Base-by-base conservation (phyloP, 176 grass and related monocot genomes). In the Eleusine indica region DNA sequence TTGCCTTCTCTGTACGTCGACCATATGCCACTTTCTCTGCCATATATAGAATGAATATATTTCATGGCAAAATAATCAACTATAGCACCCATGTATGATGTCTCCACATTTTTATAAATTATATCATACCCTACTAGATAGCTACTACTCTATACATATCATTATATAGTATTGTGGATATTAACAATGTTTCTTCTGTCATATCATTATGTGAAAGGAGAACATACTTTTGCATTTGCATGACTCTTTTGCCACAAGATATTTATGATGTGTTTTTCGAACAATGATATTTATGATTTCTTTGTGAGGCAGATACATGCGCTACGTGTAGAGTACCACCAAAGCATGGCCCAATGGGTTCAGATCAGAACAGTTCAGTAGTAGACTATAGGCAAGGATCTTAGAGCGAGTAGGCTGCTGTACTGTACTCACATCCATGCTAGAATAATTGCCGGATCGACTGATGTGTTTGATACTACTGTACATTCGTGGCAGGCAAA, bases 281-380 rank as follows among this genome's bases (percentile, higher is more conserved):
- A 5, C 52, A 19, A 56, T 56, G 15, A 62, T 62, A 28, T 62
- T 62, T 62, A 62, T 12, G n/a, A 62, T 62, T 28, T 62, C 9
- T 62, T 62, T 62, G 58, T 62, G 58, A 62, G 58, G 58, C 58
- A 10, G 58, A 28, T 62, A 28, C 8, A 12, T 62, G 21, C 58
- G 58, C 58, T 25, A 62, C 60, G 60, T 60, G 21, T 60, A 60
- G 17, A 21, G 9, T 60, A 22, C 1, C 22, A 63, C 10, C 22
- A 63, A 63, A 64, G 61, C 25, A 29, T 30, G 61, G 61, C 25
- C 61, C 61, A 64, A 64, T 30, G 30, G 25, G 25, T 64, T 64
- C 10, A 30, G 61, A 64, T 30, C 60, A 63, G 60, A 63, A 63
- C 60, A 63, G 60, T 63, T 63, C 60, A 63, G 60, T 63, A 63